phyloP scores from a whole-genome alignment of 202 grass and related monocot genomes.

The Carex arenaria region DNA sequence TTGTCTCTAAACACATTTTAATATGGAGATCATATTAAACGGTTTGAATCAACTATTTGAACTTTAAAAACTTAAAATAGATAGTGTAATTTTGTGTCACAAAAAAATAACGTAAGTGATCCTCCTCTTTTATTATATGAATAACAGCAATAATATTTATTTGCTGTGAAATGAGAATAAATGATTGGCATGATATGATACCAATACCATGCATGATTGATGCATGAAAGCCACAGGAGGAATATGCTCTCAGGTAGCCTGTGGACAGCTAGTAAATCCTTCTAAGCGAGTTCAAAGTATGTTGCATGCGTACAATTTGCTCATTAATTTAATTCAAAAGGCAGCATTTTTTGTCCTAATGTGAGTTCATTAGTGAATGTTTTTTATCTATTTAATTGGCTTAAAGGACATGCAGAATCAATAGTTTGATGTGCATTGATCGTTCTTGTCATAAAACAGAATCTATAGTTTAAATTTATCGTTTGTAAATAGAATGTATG shows the following conservation, averaged over 20 bases:
- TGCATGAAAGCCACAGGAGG: background rate
- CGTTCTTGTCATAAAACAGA: too few relatives aligned
- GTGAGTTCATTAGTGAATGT: background rate
- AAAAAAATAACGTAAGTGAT: too few relatives aligned
- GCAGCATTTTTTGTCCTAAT: background rate
- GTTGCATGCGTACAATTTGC: background rate
- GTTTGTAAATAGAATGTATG: too few relatives aligned
- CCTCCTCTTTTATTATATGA: too few relatives aligned
- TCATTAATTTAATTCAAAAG: conserved; percentile 2
- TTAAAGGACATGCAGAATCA: background rate
- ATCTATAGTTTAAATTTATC: too few relatives aligned
- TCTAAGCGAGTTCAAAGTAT: background rate
- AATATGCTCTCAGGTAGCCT: background rate
- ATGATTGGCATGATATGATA: background rate
- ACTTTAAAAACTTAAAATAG: too few relatives aligned
- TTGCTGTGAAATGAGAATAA: background rate
- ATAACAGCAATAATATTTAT: background rate
- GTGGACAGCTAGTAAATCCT: background rate
- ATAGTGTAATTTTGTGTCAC: too few relatives aligned
- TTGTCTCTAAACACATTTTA: too few relatives aligned
- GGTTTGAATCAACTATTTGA: too few relatives aligned
- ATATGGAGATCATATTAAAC: too few relatives aligned
- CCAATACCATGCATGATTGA: background rate
- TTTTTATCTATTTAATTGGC: background rate
- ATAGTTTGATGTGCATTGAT: too few relatives aligned